Conservation (phyloP, 306 rosid species). For the Vachellia pachyceras region DNA sequence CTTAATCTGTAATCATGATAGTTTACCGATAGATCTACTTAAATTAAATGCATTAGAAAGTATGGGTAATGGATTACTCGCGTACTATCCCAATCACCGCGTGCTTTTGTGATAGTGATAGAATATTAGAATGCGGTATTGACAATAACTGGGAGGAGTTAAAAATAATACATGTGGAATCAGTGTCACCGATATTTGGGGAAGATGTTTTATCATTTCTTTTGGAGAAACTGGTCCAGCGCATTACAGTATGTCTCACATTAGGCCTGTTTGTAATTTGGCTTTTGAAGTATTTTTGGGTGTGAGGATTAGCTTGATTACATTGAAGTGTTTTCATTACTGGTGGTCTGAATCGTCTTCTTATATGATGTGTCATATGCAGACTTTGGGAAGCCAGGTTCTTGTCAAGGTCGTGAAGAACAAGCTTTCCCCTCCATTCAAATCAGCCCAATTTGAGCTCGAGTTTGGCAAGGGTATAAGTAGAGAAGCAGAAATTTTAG, state of each 20-base stretch:
- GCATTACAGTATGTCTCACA: not conserved
- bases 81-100: not conserved
- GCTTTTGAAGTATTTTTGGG: slow-evolving; percentile 7
- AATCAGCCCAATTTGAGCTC: slow-evolving; percentile 78
- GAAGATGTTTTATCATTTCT: not conserved
- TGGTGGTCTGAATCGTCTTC: slow-evolving; percentile 12
- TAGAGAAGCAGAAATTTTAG: slow-evolving; percentile 66
- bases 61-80: not conserved
- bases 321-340: slow-evolving; percentile 2
- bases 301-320: slow-evolving; percentile 11
- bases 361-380: slow-evolving; percentile 35
- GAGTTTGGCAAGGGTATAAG: slow-evolving; percentile 92
- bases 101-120: not conserved
- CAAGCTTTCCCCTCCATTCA: slow-evolving; percentile 95
- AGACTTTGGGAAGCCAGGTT: slow-evolving; percentile 82
- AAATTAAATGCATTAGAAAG: not conserved
- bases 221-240: slow-evolving; percentile 20
- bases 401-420: slow-evolving; percentile 92
- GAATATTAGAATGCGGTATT: too few species aligned
- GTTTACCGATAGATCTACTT: not conserved
- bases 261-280: not conserved
- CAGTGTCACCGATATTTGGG: not conserved
- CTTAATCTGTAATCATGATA: not conserved
- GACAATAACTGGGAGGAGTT: slow-evolving; percentile 11
- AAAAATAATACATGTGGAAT: not conserved